Conservation (phyloP, 768 basidiomycete genomes). For the Mycena sanguinolenta region DNA sequence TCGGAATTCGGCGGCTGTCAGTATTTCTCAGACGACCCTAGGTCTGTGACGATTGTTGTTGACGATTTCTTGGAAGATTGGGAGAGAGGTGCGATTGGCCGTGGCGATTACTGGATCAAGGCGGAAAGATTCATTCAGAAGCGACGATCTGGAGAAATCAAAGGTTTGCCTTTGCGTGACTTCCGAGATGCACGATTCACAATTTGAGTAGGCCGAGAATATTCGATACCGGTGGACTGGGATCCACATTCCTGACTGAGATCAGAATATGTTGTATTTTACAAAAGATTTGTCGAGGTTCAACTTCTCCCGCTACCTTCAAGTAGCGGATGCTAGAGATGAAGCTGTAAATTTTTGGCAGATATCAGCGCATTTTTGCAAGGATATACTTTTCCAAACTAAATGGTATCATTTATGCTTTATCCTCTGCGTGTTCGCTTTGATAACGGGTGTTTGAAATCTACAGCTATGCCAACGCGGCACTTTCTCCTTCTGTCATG, state of each 20-base stretch:
- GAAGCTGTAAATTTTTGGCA: too few species aligned
- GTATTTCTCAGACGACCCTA: neutral
- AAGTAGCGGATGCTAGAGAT: too few species aligned
- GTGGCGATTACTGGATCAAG: slow-evolving; percentile 2
- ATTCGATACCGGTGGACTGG: neutral
- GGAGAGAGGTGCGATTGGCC: neutral
- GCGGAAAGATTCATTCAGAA: slow-evolving; percentile 5
- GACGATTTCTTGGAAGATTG: neutral
- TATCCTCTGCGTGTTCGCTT: too few species aligned
- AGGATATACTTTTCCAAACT: too few species aligned
- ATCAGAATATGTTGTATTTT: too few species aligned
- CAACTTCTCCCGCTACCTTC: too few species aligned
- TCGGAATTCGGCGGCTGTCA: neutral
- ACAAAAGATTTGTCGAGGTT: too few species aligned
- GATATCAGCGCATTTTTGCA: too few species aligned
- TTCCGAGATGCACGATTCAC: neutral
- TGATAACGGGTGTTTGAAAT: too few species aligned
- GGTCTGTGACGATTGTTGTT: neutral
- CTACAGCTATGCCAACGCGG: too few species aligned
- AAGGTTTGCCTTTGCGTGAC: neutral
- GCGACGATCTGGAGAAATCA: slow-evolving; percentile 5
- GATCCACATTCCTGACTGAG: neutral
- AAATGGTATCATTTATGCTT: too few species aligned
- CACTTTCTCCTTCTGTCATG: too few species aligned
- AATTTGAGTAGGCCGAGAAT: neutral